Base-by-base conservation (phyloP, 805 yeast genomes). In the Candida jianshihensis region DNA sequence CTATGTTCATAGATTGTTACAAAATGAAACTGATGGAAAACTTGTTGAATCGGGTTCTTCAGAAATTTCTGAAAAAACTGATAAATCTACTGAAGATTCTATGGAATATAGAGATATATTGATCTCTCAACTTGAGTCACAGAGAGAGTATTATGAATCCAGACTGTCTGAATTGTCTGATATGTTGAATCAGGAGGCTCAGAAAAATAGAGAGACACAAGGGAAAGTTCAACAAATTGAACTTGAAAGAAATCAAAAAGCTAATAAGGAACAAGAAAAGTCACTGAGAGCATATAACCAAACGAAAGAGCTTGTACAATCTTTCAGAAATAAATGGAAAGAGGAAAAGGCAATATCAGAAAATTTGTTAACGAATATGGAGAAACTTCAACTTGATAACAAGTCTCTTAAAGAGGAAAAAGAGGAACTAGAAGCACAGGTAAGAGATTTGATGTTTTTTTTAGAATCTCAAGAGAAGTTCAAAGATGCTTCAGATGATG, bases 21-120 rank as follows among this genome's bases (percentile, higher is more conserved):
- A 88, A 42, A 87, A 85, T 57, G 89, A 84, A 54, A 69, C 81
- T 0, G 96, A 88, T 54, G 97, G 97, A 1, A 89, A 89, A 48
- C 59, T 89, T 22, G 95, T 88, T 3, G 97, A 88, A 55, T 64
- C 87, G 1, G 30, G 39, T 4, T 30, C 47, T 6, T 36, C 47
- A 4, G 22, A 38, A 11, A 31, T 34, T 18, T 22, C 30, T n/a
- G 33, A 29, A 14, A 19, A 40, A 2, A 46, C 53, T 46, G 63
- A 65, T 47, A 60, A 71, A 53, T 64, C 73, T 63, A 35, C 84
- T 66, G 59, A 81, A 63, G 51, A 73, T 71, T 84, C 83, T 10
- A 61, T 82, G 40, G 96, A 88, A 53, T 88, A 88, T 51, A 80
- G 94, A 0, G 82, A 82, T 50, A 64, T 88, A 27, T 59, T 88